Base-by-base conservation (phyloP, 371 early-diverging fungal species). In the Syncephalis plumigaleata region DNA sequence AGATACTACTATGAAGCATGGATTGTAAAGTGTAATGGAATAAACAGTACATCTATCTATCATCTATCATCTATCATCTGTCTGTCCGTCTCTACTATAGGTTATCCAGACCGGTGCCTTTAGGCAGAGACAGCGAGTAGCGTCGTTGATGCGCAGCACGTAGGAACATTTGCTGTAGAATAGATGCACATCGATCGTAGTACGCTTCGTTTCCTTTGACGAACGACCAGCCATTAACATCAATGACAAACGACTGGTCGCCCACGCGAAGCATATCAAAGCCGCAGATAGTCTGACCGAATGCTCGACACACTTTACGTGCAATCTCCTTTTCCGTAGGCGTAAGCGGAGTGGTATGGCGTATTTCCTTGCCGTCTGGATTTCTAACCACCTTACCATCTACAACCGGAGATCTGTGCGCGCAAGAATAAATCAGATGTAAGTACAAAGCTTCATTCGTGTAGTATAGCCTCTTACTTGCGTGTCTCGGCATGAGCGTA, bases 191-290 rank as follows among this genome's bases (percentile, higher is more conserved):
- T 36, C 75, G 72, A 56, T 88, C 89, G 59, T 93, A 95, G 59
- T 98, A 98, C 16, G 77, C 70, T 42, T 83, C 80, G 56, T 84
- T 91, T 48, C 92, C 93, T 63, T 98, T 98, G 44, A 98, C 98
- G 68, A 98, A 98, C 22, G 91, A 90, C 98, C 98, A 98, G 8
- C 98, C 98, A 55, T 98, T 98, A 46, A 98, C 96, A 61, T 98
- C 98, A 56, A 98, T 94, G 8, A 97, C 93, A 61, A 81, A 87
- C 2, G 92, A 88, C 54, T 73, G 68, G 9, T 91, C 91, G 42
- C 64, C 60, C 1, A 78, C 78, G 3, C 98, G 79, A 46, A 98
- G 61, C 18, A 96, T 60, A 63, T 98, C 98, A 50, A 97, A 84
- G 0, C 98, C 98, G 57, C 98, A 98, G 1, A 98, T 87, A 3